phyloP scores from a whole-genome alignment of 1,139 yeast species.

The Suhomyces bolitotheri region DNA sequence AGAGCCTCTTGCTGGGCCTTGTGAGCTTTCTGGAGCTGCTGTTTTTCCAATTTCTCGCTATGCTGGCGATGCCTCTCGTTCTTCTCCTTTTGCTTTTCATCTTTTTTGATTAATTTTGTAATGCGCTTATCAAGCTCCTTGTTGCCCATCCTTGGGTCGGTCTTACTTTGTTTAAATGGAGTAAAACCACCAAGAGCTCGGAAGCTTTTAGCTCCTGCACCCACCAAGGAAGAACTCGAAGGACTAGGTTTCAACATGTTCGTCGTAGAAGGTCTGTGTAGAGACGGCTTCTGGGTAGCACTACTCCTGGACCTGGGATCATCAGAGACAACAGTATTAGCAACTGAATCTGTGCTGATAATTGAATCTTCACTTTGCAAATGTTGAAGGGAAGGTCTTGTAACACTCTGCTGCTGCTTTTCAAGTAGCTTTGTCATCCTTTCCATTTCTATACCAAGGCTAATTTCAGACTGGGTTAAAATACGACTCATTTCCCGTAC shows the following conservation, averaged over 20 bases:
- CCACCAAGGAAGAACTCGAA: slow-evolving; percentile 12
- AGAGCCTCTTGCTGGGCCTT: slow-evolving; percentile 5
- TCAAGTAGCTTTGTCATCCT: slow-evolving; percentile 14
- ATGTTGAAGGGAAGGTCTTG: slow-evolving; percentile 4
- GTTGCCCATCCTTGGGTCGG: slow-evolving; percentile 24
- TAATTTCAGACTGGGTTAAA: slow-evolving; percentile 37
- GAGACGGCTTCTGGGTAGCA: neutral
- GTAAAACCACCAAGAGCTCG: slow-evolving; percentile 29
- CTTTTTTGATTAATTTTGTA: slow-evolving; percentile 31
- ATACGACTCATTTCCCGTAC: slow-evolving; percentile 57
- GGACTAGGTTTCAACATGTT: slow-evolving; percentile 8
- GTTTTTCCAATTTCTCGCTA: slow-evolving; percentile 21
- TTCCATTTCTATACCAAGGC: slow-evolving; percentile 24
- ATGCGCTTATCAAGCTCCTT: slow-evolving; percentile 35
- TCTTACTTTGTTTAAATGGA: slow-evolving; percentile 30
- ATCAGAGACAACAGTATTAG: too few relatives aligned
- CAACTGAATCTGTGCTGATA: slow-evolving; percentile 1
- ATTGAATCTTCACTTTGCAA: slow-evolving; percentile 1
- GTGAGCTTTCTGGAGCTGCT: slow-evolving; percentile 13
- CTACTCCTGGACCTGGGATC: too few relatives aligned
- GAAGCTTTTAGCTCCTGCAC: slow-evolving; percentile 18
- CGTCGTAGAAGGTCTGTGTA: slow-evolving; percentile 4
- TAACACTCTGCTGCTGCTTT: slow-evolving; percentile 10
- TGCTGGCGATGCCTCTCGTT: slow-evolving; percentile 21
- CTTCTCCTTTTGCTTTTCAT: slow-evolving; percentile 28